A percentile compares a stretch with the other conserved stretches of the same genome.
Conservation (phyloP, 31 red algal genomes). For the Odonthalia washingtoniensis region DNA sequence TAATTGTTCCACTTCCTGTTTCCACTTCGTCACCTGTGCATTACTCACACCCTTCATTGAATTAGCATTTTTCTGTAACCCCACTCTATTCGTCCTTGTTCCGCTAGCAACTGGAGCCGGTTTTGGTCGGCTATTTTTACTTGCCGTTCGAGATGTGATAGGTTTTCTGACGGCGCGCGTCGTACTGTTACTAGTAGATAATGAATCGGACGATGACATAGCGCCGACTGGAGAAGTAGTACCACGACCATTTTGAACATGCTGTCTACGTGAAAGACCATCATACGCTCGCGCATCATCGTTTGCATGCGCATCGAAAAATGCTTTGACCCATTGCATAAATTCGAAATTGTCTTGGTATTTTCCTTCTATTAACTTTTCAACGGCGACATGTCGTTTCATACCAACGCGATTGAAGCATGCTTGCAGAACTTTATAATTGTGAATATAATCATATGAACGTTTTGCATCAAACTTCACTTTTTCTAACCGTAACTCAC, state of each 20-base stretch:
- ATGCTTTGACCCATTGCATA: constrained; percentile 96
- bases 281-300: constrained; percentile 67
- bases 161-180: background rate
- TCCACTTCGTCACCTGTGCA: constrained; percentile 21
- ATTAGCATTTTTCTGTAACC: background rate
- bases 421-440: constrained; percentile 95
- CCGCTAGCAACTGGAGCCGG: constrained; percentile 28
- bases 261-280: constrained; percentile 46
- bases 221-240: background rate
- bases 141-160: background rate
- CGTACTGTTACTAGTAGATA: background rate
- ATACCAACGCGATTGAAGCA: constrained; percentile 76
- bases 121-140: too few relatives aligned
- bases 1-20: constrained; percentile 43
- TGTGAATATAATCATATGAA: constrained; percentile 82
- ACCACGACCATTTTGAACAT: background rate
- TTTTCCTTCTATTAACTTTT: constrained; percentile 83
- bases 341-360: constrained; percentile 98
- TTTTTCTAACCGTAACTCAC: constrained; percentile 78
- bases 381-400: constrained; percentile 88
- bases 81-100: background rate
- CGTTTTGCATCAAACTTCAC: constrained; percentile 87
- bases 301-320: constrained; percentile 72
- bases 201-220: background rate
- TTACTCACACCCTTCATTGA: background rate